Evolutionary conservation across 1,284 basidiomycete species (phyloP).

Genomic region (Rhodotorula mucilaginosa): DNA sequence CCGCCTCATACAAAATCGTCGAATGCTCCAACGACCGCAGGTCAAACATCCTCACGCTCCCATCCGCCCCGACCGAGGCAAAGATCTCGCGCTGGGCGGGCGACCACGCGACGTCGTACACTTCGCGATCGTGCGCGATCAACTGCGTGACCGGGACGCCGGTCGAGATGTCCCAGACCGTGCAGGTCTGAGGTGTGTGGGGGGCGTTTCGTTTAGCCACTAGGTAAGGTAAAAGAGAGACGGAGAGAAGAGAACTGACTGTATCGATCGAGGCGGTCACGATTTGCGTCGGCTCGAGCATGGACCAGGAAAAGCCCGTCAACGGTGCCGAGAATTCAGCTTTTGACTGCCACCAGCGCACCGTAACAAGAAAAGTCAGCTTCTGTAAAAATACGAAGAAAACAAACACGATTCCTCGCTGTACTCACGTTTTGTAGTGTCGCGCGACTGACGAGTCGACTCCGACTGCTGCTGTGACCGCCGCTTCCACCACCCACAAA

Average conservation of each 20-base stretch:
- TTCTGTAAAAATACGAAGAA: too few species aligned
- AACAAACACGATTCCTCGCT: too few species aligned
- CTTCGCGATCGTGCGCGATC: slow-evolving; percentile 92
- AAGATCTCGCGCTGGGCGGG: slow-evolving; percentile 97
- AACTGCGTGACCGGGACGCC: slow-evolving; percentile 89
- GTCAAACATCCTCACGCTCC: slow-evolving; percentile 93
- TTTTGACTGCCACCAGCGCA: slow-evolving; percentile 63
- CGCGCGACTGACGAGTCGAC: slow-evolving; percentile 48
- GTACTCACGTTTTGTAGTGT: slow-evolving; percentile 71
- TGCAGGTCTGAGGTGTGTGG: slow-evolving; percentile 48
- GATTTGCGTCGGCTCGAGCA: slow-evolving; percentile 77
- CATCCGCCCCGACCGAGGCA: slow-evolving; percentile 96
- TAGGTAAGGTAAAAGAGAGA: not conserved
- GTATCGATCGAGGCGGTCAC: slow-evolving; percentile 91
- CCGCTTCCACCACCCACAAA: slow-evolving; percentile 50
- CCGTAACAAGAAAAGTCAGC: too few species aligned
- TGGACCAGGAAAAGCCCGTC: slow-evolving; percentile 95
- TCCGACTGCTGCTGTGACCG: slow-evolving; percentile 58
- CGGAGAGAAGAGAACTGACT: slow-evolving; percentile 38
- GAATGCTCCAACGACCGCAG: slow-evolving; percentile 93
- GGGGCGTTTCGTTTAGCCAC: not conserved
- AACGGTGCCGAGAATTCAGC: slow-evolving; percentile 80
- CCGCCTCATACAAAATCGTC: slow-evolving; percentile 96
- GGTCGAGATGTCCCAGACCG: slow-evolving; percentile 86
- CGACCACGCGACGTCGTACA: slow-evolving; percentile 63